phyloP scores from a whole-genome alignment of 2,329 filamentous ascomycete species.

The Arthrobotrys megalospora region DNA sequence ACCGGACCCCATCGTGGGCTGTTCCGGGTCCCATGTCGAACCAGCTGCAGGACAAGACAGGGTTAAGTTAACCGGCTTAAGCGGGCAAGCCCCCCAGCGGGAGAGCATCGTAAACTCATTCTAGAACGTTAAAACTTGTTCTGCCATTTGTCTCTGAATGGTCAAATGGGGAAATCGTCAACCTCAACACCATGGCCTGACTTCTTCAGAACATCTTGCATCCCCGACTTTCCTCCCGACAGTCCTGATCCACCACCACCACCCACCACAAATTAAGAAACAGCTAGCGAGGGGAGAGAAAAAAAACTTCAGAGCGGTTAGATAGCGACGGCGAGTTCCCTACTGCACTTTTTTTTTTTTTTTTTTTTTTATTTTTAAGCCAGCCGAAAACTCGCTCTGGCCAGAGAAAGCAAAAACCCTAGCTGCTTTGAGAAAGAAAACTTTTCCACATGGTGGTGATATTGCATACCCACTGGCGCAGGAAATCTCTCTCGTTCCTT shows the following conservation, averaged over 20 bases:
- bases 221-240: constrained; percentile 32
- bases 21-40: constrained; percentile 23
- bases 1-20: constrained; percentile 5
- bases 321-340: constrained; percentile 51
- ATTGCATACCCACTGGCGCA: background rate
- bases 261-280: constrained; percentile 8
- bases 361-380: no score
- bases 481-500: background rate
- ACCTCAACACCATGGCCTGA: constrained; percentile 54
- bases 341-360: background rate
- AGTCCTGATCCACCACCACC: constrained; percentile 23
- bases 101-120: constrained; percentile 56
- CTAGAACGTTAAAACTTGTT: constrained; percentile 27
- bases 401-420: constrained; percentile 4
- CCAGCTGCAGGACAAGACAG: constrained; percentile 22
- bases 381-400: background rate
- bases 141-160: background rate
- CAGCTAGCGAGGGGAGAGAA: background rate
- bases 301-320: constrained; percentile 17
- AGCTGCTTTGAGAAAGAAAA: constrained; percentile 37
- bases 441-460: constrained; percentile 5
- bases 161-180: constrained; percentile 44
- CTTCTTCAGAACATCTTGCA: background rate
- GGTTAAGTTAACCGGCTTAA: constrained; percentile 44
- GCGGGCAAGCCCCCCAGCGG: constrained; percentile 42